Conservation (phyloP, 306 rosid genomes). For the Adenanthera pavonina region DNA sequence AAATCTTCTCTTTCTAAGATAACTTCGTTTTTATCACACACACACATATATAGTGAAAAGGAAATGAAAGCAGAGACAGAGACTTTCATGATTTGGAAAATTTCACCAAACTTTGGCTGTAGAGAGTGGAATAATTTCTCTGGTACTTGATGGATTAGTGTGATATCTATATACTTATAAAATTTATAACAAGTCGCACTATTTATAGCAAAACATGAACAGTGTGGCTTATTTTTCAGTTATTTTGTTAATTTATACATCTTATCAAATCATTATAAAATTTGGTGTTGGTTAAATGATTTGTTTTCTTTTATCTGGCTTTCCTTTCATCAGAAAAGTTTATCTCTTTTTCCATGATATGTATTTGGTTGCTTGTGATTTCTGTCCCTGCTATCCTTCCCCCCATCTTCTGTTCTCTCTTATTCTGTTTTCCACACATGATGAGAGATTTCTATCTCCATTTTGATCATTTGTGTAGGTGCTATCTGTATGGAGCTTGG, state of each 20-base stretch:
- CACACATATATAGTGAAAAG: too few relatives aligned
- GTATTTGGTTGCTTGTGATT: background rate
- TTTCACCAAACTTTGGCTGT: background rate
- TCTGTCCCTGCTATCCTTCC: constrained; percentile 2
- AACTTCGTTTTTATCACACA: too few relatives aligned
- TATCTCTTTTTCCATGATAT: background rate
- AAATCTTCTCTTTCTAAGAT: too few relatives aligned
- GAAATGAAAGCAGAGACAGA: too few relatives aligned
- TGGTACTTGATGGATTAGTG: background rate
- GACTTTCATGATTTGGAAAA: background rate
- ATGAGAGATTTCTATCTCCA: background rate
- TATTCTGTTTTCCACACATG: background rate
- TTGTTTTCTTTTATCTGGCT: background rate
- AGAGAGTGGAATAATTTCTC: background rate
- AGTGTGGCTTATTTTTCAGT: too few relatives aligned
- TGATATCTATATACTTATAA: background rate
- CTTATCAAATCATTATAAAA: background rate
- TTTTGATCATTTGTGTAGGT: constrained; percentile 54
- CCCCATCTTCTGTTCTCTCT: background rate
- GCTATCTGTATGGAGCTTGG: constrained; percentile 82
- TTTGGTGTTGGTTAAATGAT: background rate
- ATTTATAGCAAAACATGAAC: too few relatives aligned
- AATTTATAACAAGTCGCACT: too few relatives aligned
- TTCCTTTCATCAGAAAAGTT: background rate
- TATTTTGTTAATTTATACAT: background rate